A percentile compares a stretch with the other conserved stretches of the same genome.
These are phyloP conservation scores for Ceratobasidium sp. DNA, from an alignment of 1,284 basidiomycete genomes.

Conservation along the genomic window DNA sequence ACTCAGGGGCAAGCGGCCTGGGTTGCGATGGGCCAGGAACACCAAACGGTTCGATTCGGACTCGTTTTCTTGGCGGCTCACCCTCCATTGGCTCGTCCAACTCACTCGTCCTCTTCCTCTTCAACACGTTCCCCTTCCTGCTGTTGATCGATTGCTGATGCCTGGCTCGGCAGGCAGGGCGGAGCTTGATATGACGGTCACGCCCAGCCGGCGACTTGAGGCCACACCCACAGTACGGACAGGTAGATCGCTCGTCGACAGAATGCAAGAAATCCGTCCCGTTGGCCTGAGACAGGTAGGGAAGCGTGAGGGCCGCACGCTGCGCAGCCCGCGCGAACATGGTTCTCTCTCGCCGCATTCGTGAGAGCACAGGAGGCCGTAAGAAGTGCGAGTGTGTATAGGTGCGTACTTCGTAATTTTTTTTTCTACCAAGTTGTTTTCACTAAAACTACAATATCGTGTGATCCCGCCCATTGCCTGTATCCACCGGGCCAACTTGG, in stretches of 20 bases:
- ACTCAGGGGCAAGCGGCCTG: background rate
- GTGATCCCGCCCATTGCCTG: too few species aligned
- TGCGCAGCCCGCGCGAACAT: slow-evolving; percentile 16
- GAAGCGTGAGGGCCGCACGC: background rate
- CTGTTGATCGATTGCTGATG: background rate
- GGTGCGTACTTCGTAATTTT: background rate
- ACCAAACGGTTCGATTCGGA: background rate
- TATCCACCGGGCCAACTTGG: too few species aligned
- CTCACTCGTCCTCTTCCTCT: background rate
- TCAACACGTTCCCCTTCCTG: background rate
- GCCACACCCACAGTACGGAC: too few species aligned
- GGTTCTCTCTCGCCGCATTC: background rate
- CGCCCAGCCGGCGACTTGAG: background rate
- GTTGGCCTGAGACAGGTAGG: background rate
- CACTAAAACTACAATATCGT: too few species aligned
- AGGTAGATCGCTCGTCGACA: background rate
- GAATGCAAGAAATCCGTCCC: too few species aligned
- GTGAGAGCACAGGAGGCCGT: background rate
- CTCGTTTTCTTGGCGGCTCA: background rate
- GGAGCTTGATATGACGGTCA: background rate
- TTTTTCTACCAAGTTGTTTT: background rate
- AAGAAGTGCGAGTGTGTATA: background rate
- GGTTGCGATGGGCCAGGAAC: background rate
- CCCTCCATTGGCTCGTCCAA: background rate
- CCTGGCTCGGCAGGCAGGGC: background rate